A percentile compares a stretch with the other conserved stretches of the same genome.
Evolutionary conservation across 73 alveolate genomes (phyloP).

Genomic region (Effrenium voratum): DNA sequence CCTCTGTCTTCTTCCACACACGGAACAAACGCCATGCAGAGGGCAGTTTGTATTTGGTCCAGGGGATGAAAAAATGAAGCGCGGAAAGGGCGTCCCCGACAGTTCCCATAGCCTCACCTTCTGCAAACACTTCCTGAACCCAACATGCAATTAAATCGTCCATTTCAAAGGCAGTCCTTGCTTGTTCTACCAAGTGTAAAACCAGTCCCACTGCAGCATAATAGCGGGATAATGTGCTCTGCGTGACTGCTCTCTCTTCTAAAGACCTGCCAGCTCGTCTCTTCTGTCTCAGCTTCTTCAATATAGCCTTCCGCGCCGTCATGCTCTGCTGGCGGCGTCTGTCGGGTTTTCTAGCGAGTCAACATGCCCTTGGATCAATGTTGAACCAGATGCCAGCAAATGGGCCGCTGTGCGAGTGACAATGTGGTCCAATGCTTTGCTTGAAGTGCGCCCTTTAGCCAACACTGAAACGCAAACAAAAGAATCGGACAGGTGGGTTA

Average conservation of each 20-base stretch:
- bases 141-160: neutral
- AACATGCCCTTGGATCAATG: neutral
- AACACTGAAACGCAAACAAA: neutral
- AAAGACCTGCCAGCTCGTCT: neutral
- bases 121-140: neutral
- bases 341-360: constrained; percentile 14
- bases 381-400: neutral
- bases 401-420: neutral
- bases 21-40: neutral
- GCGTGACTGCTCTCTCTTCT: neutral
- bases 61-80: neutral
- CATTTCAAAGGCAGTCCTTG: neutral
- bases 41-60: neutral
- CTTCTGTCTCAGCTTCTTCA: neutral
- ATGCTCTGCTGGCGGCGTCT: neutral
- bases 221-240: neutral
- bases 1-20: neutral
- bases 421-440: neutral
- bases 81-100: neutral
- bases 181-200: neutral
- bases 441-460: neutral
- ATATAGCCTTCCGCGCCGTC: neutral
- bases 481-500: neutral
- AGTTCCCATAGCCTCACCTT: neutral
- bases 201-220: neutral